Conservation (phyloP, 2,329 filamentous ascomycete genomes). For the Bretziella fagacearum region DNA sequence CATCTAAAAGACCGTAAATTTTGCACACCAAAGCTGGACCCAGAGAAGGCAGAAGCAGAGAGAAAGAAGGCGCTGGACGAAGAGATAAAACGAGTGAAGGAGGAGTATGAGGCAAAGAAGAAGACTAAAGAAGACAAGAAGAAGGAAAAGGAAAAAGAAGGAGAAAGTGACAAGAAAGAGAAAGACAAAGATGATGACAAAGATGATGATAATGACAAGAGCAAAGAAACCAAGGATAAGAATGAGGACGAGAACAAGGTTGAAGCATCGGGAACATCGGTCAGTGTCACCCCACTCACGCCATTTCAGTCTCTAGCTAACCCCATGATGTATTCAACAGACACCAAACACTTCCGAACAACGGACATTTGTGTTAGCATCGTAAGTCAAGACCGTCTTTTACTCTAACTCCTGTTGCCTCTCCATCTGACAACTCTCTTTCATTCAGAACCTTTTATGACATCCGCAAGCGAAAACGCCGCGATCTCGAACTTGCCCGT, state of each 20-base stretch:
- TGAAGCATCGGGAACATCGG: background rate
- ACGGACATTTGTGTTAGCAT: constrained; percentile 69
- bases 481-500: constrained; percentile 38
- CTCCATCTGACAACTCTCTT: background rate
- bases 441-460: constrained; percentile 60
- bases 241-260: constrained; percentile 16
- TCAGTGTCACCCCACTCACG: constrained; percentile 1
- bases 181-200: constrained; percentile 19
- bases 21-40: constrained; percentile 56
- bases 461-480: constrained; percentile 61
- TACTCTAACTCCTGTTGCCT: no score
- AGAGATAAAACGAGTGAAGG: constrained; percentile 48
- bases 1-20: constrained; percentile 77
- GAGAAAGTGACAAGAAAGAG: constrained; percentile 23
- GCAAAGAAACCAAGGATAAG: constrained; percentile 18
- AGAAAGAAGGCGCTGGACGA: constrained; percentile 44
- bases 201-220: constrained; percentile 16
- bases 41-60: constrained; percentile 33
- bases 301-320: background rate
- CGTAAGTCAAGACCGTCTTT: constrained; percentile 34
- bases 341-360: constrained; percentile 31
- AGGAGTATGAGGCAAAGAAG: constrained; percentile 61
- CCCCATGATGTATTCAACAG: background rate
- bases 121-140: constrained; percentile 53
- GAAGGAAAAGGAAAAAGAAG: constrained; percentile 33